These are phyloP conservation scores for Millerago galiae DNA, from an alignment of 805 yeast genomes.

Conservation along the genomic window DNA sequence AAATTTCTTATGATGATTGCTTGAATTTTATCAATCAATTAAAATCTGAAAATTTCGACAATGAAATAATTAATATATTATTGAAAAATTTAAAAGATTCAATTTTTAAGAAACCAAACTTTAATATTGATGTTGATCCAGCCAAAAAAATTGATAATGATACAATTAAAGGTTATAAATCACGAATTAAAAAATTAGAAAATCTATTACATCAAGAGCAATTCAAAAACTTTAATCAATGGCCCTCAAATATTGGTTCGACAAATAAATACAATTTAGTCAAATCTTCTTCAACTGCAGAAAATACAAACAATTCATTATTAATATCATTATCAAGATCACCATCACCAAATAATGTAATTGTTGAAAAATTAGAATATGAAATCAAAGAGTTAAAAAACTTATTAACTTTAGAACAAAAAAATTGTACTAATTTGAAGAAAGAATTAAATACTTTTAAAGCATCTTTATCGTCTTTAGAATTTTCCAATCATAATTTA, in stretches of 20 bases:
- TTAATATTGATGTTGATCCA: conserved; percentile 3
- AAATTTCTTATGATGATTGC: conserved; percentile 24
- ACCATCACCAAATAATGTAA: conserved; percentile 9
- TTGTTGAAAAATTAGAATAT: conserved; percentile 6
- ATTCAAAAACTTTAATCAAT: conserved; percentile 43
- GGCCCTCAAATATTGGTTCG: conserved; percentile 28
- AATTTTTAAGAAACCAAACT: conserved; percentile 21
- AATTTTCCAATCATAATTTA: conserved; percentile 10
- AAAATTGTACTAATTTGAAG: conserved; percentile 1
- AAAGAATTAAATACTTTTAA: conserved; percentile 14
- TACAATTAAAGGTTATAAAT: conserved; percentile 55
- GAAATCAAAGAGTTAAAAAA: conserved; percentile 9
- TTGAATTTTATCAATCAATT: conserved; percentile 32
- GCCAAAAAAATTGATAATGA: conserved; percentile 19
- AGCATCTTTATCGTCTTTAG: conserved; percentile 10
- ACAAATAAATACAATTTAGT: not conserved
- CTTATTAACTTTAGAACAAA: conserved; percentile 1
- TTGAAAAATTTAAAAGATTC: conserved; percentile 32
- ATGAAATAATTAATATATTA: conserved; percentile 30
- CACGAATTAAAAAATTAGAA: conserved; percentile 71
- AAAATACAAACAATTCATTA: not conserved
- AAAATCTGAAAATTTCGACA: conserved; percentile 23
- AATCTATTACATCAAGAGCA: conserved; percentile 70
- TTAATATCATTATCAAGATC: conserved; percentile 5
- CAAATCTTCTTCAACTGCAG: too few relatives aligned